Evolutionary conservation across 192 early-diverging fungal species (phyloP), one percentile per base, ranked within the genome.

Genomic region (Chytriomyces hyalinus): DNA sequence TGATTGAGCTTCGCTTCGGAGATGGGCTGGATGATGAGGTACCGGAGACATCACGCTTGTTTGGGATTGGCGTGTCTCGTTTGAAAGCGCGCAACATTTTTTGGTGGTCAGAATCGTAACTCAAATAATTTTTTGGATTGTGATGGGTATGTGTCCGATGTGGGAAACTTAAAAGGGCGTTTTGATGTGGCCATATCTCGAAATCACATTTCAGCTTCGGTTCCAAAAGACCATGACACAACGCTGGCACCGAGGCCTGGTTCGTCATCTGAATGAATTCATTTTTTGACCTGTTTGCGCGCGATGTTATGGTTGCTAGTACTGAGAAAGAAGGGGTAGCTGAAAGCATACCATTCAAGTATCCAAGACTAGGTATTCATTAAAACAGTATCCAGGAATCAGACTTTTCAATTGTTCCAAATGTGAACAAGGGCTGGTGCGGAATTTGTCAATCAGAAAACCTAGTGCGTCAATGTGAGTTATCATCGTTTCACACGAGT

Each of bases 181-280:
- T 57, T 57, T 13, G 53, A 57, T 1, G 13, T 1, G 53, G 20
- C n/a, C n/a, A 49, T 61, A 53, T 75, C 62, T 6, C 73, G 61
- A 75, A 75, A 75, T 0, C 64, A 66, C 73, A 75, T 75, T 66
- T 75, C 62, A 3, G 73, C 73, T 8, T n/a, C 6, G 44, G 49
- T 75, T 15, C 73, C 73, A 53, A 75, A 75, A 26, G 73, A 75
- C 73, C 73, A 75, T 8, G 73, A 75, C 10, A 75, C 6, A 8
- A 75, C 73, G 11, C 17, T 50, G 9, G 73, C 13, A 11, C 73
- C 73, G 4, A 75, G 48, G 11, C 73, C 73, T 17, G 9, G 53
- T 20, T 75, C 73, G 17, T 75, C 73, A 24, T 75, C 73, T 49
- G 73, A 49, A 47, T 75, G 73, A 75, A 51, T 75, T 75, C 73